A percentile compares a stretch with the other conserved stretches of the same genome.
Conservation (phyloP, 148 eudicot genomes). For the Nepenthes mirabilis region DNA sequence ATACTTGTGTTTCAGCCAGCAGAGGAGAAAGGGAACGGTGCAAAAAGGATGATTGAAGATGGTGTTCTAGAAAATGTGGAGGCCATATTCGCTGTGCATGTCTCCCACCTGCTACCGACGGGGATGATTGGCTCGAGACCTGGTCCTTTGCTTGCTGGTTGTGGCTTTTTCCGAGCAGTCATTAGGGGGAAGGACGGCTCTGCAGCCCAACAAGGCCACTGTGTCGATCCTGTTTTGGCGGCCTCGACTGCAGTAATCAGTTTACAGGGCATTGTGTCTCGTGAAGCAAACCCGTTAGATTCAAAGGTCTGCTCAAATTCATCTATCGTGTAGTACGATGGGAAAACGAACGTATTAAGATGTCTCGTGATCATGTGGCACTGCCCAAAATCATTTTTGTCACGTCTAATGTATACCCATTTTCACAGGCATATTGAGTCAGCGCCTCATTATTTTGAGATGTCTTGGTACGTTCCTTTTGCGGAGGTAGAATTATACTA, state of each 20-base stretch:
- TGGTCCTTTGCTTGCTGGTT: slow-evolving; percentile 71
- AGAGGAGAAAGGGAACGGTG: slow-evolving; percentile 79
- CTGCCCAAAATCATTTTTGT: too few relatives aligned
- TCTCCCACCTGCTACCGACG: slow-evolving; percentile 35
- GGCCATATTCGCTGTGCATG: slow-evolving; percentile 68
- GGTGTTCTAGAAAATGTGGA: slow-evolving; percentile 58
- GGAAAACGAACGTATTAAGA: neutral
- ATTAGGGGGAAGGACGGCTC: slow-evolving; percentile 21
- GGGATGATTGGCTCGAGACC: slow-evolving; percentile 51
- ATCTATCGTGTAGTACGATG: too few relatives aligned
- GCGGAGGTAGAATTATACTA: too few relatives aligned
- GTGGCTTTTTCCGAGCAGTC: slow-evolving; percentile 57
- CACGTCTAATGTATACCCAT: too few relatives aligned
- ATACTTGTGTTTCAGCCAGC: slow-evolving; percentile 64
- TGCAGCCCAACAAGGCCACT: slow-evolving; percentile 11
- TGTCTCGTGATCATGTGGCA: neutral
- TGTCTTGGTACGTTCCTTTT: too few relatives aligned
- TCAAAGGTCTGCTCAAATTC: slow-evolving; percentile 33
- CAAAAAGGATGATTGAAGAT: slow-evolving; percentile 52
- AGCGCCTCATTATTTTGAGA: too few relatives aligned
- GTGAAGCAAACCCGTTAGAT: slow-evolving; percentile 69
- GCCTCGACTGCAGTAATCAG: slow-evolving; percentile 68
- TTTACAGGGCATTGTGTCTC: slow-evolving; percentile 73
- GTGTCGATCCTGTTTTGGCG: slow-evolving; percentile 44
- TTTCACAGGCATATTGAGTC: too few relatives aligned